Evolutionary conservation across 768 basidiomycete genomes (phyloP), one percentile per base, ranked within the genome.

Genomic region (Ephemerocybe angulata): DNA sequence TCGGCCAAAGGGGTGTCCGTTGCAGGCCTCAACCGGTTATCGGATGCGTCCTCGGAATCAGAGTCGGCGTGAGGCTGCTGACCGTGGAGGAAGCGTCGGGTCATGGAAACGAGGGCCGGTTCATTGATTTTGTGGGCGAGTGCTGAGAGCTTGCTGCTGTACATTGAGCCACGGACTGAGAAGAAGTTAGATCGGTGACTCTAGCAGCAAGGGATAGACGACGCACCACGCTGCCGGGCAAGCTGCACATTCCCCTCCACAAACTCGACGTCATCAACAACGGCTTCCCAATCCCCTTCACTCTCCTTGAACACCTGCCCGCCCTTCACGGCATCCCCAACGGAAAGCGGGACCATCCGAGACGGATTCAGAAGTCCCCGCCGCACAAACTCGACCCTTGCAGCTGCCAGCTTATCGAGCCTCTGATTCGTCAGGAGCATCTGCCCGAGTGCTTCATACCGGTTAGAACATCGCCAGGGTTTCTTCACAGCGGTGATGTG

Each of bases 401-500:
- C 55, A 3, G 64, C 67, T 1, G 58, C 56, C 0, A 76, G 55
- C 52, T 73, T 72, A 51, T 71, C 67, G 0, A 67, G 50, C 21
- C 60, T 48, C 19, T 64, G 64, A 49, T 69, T 72, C 2, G 66
- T 70, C 7, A 65, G 44, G 5, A 76, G 62, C 71, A 75, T 76
- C 47, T 75, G 72, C 0, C 60, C 62, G 4, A 76, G 60, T 1
- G 73, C 65, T 17, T 73, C 54, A 44, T 63, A 62, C 0, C 52
- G 59, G 55, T 59, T 73, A 3, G 70, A 73, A 2, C 64, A 60
- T 1, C 66, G 51, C 65, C 67, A 76, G 0, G 72, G 72, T 21
- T 64, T 47, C 53, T 74, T 75, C 27, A 73, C 64, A 19, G 70
- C 71, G 15, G 53, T 62, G 29, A 70, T 71, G 48, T 70, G 71